Evolutionary conservation across 108 stramenopile species (phyloP).

Genomic region (Nannochloropsis salina): DNA sequence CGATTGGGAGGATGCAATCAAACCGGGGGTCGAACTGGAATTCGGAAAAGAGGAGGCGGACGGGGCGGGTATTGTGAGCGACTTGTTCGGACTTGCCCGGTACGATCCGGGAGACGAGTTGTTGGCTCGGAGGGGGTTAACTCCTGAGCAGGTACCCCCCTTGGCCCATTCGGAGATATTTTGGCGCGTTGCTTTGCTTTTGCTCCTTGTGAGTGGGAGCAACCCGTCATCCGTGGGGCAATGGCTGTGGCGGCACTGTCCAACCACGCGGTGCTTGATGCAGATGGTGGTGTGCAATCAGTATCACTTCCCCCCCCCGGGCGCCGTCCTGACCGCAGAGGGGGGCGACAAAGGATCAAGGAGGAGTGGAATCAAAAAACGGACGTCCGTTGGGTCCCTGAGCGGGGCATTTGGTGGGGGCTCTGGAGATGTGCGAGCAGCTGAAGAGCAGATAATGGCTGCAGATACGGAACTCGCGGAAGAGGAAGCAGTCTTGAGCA

Average conservation of each 20-base stretch:
- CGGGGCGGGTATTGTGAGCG: not conserved
- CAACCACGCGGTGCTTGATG: conserved; percentile 10
- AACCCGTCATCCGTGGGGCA: not conserved
- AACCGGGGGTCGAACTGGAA: not conserved
- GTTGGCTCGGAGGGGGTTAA: not conserved
- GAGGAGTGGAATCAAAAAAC: not conserved
- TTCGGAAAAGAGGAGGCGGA: not conserved
- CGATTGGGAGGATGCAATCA: not conserved
- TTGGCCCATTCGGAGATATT: not conserved
- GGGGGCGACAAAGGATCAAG: not conserved
- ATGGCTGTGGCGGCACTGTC: not conserved
- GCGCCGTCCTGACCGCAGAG: not conserved
- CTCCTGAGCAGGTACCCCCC: not conserved
- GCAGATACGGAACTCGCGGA: conserved; percentile 2
- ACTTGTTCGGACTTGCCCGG: not conserved
- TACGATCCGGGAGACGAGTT: not conserved
- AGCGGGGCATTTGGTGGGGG: not conserved
- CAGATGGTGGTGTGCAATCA: conserved; percentile 15
- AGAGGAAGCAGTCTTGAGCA: not conserved
- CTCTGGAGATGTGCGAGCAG: not conserved
- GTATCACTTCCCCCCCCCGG: conserved; percentile 1
- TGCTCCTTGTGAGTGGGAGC: conserved; percentile 1
- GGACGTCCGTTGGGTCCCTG: not conserved
- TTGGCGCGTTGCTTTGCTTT: not conserved
- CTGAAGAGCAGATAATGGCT: not conserved